Conservation (phyloP, 345 rosid genomes). For the Populus euphratica region DNA sequence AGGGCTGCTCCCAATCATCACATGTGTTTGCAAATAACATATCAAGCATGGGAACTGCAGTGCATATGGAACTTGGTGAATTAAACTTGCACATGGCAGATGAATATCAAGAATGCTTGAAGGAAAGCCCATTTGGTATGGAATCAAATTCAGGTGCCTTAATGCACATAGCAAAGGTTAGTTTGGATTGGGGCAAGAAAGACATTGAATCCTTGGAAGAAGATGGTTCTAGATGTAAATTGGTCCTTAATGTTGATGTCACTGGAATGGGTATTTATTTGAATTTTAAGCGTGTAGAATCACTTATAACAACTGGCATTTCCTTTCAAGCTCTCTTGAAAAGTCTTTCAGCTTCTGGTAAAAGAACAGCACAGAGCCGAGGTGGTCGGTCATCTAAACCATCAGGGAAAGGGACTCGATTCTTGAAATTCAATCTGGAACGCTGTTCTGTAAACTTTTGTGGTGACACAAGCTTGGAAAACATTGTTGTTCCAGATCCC, state of each 20-base stretch:
- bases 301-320: slow-evolving; percentile 63
- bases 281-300: slow-evolving; percentile 69
- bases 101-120: slow-evolving; percentile 88
- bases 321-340: slow-evolving; percentile 67
- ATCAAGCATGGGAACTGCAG: slow-evolving; percentile 63
- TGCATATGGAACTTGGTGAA: slow-evolving; percentile 95
- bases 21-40: slow-evolving; percentile 91
- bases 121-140: slow-evolving; percentile 72
- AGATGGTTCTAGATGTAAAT: slow-evolving; percentile 52
- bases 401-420: slow-evolving; percentile 77
- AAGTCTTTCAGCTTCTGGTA: slow-evolving; percentile 50
- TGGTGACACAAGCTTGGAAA: slow-evolving; percentile 69
- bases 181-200: slow-evolving; percentile 87
- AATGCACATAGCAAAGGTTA: slow-evolving; percentile 82
- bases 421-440: slow-evolving; percentile 73
- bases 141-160: slow-evolving; percentile 92
- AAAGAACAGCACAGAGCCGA: slow-evolving; percentile 44
- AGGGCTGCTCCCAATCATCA: slow-evolving; percentile 95
- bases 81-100: slow-evolving; percentile 87
- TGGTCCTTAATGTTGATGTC: slow-evolving; percentile 76
- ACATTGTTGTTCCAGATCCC: slow-evolving; percentile 66
- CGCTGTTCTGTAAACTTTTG: slow-evolving; percentile 66
- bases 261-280: slow-evolving; percentile 79
- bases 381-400: slow-evolving; percentile 50
- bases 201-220: slow-evolving; percentile 65